These are phyloP conservation scores for Nicotiana undulata DNA, from an alignment of 257 asterid species.

Conservation along the genomic window DNA sequence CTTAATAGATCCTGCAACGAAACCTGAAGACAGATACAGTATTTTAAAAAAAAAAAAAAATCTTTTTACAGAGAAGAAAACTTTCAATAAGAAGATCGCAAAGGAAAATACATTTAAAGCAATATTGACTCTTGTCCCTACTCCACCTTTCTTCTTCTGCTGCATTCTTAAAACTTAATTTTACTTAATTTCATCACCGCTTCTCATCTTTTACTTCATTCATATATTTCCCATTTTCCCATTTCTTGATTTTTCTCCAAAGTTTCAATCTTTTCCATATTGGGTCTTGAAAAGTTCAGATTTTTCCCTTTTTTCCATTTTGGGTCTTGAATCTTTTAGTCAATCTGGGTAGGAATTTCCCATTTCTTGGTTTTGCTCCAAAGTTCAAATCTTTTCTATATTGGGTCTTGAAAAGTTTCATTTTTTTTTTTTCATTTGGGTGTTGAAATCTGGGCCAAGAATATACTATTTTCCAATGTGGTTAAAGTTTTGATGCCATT, in stretches of 20 bases:
- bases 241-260: background rate
- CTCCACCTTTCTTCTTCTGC: background rate
- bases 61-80: background rate
- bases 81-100: background rate
- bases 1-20: constrained; percentile 1
- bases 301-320: background rate
- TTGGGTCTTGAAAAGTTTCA: too few relatives aligned
- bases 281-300: background rate
- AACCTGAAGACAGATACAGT: background rate
- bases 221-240: constrained; percentile 2
- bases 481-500: constrained; percentile 5
- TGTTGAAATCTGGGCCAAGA: background rate
- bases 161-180: background rate
- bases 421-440: background rate
- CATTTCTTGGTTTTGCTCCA: constrained; percentile 4
- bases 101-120: background rate
- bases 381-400: background rate
- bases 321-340: background rate
- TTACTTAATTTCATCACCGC: background rate
- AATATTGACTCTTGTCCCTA: background rate
- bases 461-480: background rate
- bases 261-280: background rate
- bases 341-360: background rate
- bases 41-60: too few relatives aligned
- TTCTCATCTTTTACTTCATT: background rate